phyloP scores from a whole-genome alignment of 192 early-diverging fungal species.

The Chytriomyces sp. region DNA sequence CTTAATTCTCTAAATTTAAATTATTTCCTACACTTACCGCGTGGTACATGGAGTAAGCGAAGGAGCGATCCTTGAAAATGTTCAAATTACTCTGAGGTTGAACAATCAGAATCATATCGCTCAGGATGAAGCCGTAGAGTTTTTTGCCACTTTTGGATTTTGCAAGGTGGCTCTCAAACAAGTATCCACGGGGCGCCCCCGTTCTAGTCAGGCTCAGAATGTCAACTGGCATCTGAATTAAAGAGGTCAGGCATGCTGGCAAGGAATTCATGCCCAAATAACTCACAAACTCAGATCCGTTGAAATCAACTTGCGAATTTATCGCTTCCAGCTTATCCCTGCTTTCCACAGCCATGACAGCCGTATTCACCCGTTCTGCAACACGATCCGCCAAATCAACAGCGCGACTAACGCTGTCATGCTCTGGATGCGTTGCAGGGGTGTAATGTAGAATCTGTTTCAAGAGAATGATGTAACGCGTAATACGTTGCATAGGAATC shows the following conservation, averaged over 20 bases:
- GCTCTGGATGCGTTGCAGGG: constrained; percentile 51
- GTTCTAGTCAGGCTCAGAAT: constrained; percentile 57
- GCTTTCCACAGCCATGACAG: constrained; percentile 51
- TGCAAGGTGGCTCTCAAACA: constrained; percentile 69
- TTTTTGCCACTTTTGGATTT: constrained; percentile 82
- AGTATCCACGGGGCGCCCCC: constrained; percentile 61
- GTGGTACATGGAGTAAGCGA: constrained; percentile 45
- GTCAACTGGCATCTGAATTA: constrained; percentile 42
- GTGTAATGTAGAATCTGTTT: constrained; percentile 63
- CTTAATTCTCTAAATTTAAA: constrained; percentile 29
- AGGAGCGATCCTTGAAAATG: constrained; percentile 22
- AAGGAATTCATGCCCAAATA: constrained; percentile 4
- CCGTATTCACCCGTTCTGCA: constrained; percentile 50
- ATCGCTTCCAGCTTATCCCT: constrained; percentile 55
- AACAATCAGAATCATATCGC: constrained; percentile 58
- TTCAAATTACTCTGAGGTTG: constrained; percentile 39
- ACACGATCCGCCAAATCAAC: constrained; percentile 47
- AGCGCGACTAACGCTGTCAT: constrained; percentile 43
- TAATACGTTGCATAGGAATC: constrained; percentile 62
- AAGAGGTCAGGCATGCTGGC: background rate
- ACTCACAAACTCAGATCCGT: constrained; percentile 35
- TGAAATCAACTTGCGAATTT: constrained; percentile 60
- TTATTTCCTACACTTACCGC: constrained; percentile 37
- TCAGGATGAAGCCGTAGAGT: constrained; percentile 65
- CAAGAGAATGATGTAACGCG: constrained; percentile 59